Evolutionary conservation across 495 filamentous ascomycete species (phyloP), one percentile per base, ranked within the genome.

Genomic region (Hypoxylon fuscum): DNA sequence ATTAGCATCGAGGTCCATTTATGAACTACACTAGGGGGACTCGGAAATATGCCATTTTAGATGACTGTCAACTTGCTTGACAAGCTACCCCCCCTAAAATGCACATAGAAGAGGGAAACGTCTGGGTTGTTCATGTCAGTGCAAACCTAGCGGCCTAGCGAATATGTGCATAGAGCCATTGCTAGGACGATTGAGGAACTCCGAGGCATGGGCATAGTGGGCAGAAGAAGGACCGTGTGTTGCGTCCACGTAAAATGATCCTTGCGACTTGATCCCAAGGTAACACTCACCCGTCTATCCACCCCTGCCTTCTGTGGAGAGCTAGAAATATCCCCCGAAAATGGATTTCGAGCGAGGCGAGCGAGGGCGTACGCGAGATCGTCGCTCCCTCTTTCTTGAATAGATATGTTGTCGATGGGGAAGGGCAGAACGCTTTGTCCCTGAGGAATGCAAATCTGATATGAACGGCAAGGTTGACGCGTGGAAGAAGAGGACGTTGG

Each of bases 81-180:
- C 38, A 50, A 22, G n/a, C n/a, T n/a, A 2, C 31, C 10, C 25
- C 44, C 49, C 27, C 22, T 43, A 55, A 23, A 35, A 20, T 25
- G 34, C 37, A 46, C 32, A 60, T 50, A 53, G 38, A 18, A 51
- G 14, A 48, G 20, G 41, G 22, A 61, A 54, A 54, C 18, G 5
- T 58, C 54, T 35, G 2, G 40, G 53, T 35, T 46, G 7, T 53
- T 57, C 45, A 57, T 1, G 56, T 55, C 56, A 55, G 49, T 60
- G 56, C 57, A 49, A 61, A 57, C 63, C 63, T 23, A 17, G 63
- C 47, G 15, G 42, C 52, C 42, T 53, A 57, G 63, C 56, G 41
- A 66, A 57, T 61, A 61, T 60, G 52, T 66, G 63, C 63, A 61
- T 66, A 66, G 46, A 61, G 57, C 57, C 63, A 43, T 57, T 61